These are phyloP conservation scores for Oryza coarctata DNA, from an alignment of 176 grass and related monocot genomes.

Conservation along the genomic window DNA sequence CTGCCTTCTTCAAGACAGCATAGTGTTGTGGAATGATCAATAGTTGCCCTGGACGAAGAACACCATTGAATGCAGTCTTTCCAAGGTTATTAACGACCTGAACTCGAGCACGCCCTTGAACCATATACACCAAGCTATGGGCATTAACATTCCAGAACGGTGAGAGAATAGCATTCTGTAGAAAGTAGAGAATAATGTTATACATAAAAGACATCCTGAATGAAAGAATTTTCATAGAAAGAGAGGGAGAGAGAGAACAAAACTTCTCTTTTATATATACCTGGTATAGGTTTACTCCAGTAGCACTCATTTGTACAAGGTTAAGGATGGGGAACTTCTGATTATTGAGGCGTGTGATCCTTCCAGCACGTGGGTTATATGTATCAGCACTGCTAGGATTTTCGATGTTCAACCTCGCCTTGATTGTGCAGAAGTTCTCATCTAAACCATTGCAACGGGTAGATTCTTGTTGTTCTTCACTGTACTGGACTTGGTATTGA, in stretches of 20 bases:
- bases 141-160: background rate
- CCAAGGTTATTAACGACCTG: background rate
- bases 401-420: background rate
- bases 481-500: background rate
- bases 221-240: background rate
- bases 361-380: background rate
- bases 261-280: background rate
- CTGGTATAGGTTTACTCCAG: background rate
- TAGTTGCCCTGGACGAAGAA: background rate
- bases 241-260: background rate
- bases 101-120: background rate
- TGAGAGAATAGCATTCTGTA: background rate
- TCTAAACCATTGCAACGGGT: background rate
- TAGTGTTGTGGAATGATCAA: background rate
- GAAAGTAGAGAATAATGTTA: background rate
- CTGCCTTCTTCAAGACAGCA: background rate
- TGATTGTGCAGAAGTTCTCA: background rate
- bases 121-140: background rate
- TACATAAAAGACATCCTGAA: background rate
- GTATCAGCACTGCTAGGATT: background rate
- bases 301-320: background rate
- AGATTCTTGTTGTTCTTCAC: background rate
- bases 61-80: background rate
- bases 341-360: background rate
- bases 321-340: background rate